Conservation (phyloP, 805 yeast species). For the Cyberlindnera misumaiensis region DNA sequence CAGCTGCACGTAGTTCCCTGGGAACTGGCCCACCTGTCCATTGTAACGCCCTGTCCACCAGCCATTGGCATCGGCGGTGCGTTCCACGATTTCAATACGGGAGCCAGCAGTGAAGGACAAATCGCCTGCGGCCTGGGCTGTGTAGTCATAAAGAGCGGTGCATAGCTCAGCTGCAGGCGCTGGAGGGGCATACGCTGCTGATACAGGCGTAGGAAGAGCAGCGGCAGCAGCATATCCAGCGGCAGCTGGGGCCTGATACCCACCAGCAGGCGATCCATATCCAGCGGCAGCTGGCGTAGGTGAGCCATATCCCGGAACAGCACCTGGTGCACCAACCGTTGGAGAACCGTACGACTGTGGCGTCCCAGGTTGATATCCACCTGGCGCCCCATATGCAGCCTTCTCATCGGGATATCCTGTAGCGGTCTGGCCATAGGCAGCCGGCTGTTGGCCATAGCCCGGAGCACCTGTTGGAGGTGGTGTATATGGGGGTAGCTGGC, state of each 20-base stretch:
- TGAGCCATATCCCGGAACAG: constrained; percentile 20
- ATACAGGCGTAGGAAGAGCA: constrained; percentile 4
- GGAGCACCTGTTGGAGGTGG: constrained; percentile 24
- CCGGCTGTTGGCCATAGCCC: constrained; percentile 5
- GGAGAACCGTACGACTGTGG: constrained; percentile 5
- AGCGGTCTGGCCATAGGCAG: constrained; percentile 16
- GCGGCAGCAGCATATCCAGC: constrained; percentile 24
- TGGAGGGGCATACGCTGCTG: constrained; percentile 5
- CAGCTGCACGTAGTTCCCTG: constrained; percentile 91
- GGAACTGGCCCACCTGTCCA: constrained; percentile 88
- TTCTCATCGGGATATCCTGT: constrained; percentile 29
- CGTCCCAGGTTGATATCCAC: constrained; percentile 16
- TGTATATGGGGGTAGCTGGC: constrained; percentile 29
- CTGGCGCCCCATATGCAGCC: constrained; percentile 24
- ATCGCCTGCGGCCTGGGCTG: constrained; percentile 93
- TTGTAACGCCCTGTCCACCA: constrained; percentile 96
- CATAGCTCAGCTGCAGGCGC: constrained; percentile 48
- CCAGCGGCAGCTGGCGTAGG: constrained; percentile 19
- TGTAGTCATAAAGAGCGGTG: constrained; percentile 85
- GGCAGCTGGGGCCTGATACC: constrained; percentile 12
- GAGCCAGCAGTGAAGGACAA: constrained; percentile 84
- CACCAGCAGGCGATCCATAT: constrained; percentile 19
- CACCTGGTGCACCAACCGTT: constrained; percentile 14
- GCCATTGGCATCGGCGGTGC: constrained; percentile 79
- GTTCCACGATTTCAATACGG: constrained; percentile 72